Base-by-base conservation (phyloP, 83 land plant genomes). In the Picea abies region DNA sequence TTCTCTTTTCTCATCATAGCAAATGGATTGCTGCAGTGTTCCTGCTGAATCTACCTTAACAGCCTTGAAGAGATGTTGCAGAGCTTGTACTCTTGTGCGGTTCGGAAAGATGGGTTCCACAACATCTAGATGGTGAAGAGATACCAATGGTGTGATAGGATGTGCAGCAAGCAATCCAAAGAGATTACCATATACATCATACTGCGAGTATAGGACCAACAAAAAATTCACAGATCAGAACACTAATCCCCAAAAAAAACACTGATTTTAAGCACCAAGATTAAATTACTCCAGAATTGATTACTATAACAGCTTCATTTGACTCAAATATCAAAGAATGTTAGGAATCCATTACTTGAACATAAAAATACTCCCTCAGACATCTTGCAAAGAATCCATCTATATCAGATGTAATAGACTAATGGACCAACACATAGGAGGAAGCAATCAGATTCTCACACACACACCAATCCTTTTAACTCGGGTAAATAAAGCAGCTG, bases 81-180 rank as follows among this genome's bases (percentile, higher is more conserved):
- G 61, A 20, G 94, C 91, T 32, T 85, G 83, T 14, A 90, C 79
- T 22, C 84, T 79, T n/a, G 80, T 63, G 79, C 67, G 78, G 20
- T 82, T 63, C 9, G 99, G 98, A 82, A 97, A 94, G 20, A 94
- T 83, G n/a, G 96, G 99, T 76, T 92, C 92, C 44, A 95, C 91
- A 52, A 93, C 88, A 84, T 97, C 96, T 4, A 95, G 84, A 85
- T 97, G 99, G 86, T 97, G 99, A 61, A 97, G 68, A 1, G 98
- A 86, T 25, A 97, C 90, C 58, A 96, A 81, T 23, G 99, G 99
- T 25, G 89, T 84, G 39, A 97, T 86, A 1, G 99, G 98, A 84
- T 97, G 99, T 10, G 98, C 92, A 17, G 95, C 88, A 2, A 97
- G 92, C 35, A 95, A 83, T 6, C 98, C 99, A 58, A 90, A 90